A percentile compares a stretch with the other conserved stretches of the same genome.
Conservation (phyloP, 441 rosid species). For the Hura crepitans region DNA sequence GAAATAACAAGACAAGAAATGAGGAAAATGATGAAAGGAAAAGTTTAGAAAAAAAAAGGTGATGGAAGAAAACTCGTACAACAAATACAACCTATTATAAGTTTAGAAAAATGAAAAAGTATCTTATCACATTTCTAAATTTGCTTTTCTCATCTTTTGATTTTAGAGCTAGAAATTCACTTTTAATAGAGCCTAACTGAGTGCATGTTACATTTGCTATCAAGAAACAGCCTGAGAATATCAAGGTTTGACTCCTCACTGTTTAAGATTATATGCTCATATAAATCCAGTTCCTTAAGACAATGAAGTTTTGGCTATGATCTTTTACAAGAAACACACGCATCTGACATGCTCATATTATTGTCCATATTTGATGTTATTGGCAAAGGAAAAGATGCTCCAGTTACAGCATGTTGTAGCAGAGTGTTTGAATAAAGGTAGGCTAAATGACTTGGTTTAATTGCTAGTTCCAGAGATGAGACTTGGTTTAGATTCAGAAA, state of each 20-base stretch:
- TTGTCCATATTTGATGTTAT: slow-evolving; percentile 36
- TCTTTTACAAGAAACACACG: slow-evolving; percentile 7
- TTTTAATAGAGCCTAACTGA: no score
- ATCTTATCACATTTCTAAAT: no score
- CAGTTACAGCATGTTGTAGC: slow-evolving; percentile 42
- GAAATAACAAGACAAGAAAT: no score
- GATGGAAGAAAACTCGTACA: no score
- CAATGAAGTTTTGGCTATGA: neutral
- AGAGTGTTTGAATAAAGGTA: slow-evolving; percentile 42
- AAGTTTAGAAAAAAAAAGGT: no score
- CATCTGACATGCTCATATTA: slow-evolving; percentile 18
- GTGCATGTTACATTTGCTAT: no score
- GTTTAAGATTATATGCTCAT: neutral
- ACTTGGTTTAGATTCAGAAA: neutral
- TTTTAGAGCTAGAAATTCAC: no score
- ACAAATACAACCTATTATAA: no score
- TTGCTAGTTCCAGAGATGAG: neutral
- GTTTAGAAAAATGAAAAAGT: no score
- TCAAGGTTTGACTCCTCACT: neutral
- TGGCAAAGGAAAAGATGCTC: slow-evolving; percentile 47
- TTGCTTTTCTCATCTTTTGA: no score
- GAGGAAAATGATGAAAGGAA: no score
- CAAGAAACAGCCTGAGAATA: no score
- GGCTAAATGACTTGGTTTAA: slow-evolving; percentile 27
- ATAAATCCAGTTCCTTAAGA: neutral